A percentile compares a stretch with the other conserved stretches of the same genome.
phyloP scores from a whole-genome alignment of 805 yeast species.

The Wickerhamiella azyma region DNA sequence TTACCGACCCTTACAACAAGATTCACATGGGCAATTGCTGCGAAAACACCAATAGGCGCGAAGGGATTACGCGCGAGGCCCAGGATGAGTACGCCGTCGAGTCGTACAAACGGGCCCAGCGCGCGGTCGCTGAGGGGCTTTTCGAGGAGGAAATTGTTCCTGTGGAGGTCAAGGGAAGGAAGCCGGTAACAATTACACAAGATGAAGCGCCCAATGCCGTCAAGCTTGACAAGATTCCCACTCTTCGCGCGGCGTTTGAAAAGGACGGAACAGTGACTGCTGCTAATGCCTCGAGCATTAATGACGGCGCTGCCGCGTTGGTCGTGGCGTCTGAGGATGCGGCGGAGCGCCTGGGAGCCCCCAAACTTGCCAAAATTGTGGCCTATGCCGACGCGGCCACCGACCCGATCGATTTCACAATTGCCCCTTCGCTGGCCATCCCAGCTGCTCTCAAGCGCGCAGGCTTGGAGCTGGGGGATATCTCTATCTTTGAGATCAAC shows the following conservation, averaged over 20 bases:
- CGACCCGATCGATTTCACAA: conserved; percentile 80
- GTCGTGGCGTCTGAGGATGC: conserved; percentile 68
- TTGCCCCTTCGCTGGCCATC: conserved; percentile 85
- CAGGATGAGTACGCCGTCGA: conserved; percentile 75
- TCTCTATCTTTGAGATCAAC: conserved; percentile 80
- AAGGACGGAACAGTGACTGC: conserved; percentile 93
- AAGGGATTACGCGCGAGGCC: conserved; percentile 58
- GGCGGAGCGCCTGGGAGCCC: conserved; percentile 61
- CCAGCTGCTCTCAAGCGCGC: conserved; percentile 87
- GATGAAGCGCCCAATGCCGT: conserved; percentile 72
- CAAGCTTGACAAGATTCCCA: conserved; percentile 52
- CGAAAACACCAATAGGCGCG: conserved; percentile 81
- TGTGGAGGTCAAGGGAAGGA: conserved; percentile 48
- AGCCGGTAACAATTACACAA: conserved; percentile 49
- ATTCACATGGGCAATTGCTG: conserved; percentile 90
- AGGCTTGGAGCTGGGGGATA: conserved; percentile 42
- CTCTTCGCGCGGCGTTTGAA: conserved; percentile 82
- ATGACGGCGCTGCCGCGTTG: conserved; percentile 94
- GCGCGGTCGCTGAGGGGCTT: conserved; percentile 59
- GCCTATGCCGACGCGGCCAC: conserved; percentile 98
- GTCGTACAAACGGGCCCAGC: conserved; percentile 69
- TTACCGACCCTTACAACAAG: conserved; percentile 75
- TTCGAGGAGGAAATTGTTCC: conserved; percentile 72
- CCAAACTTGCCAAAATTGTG: conserved; percentile 55
- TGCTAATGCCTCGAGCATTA: conserved; percentile 84